Base-by-base conservation (phyloP, 83 land plant genomes). In the Larix sibirica region DNA sequence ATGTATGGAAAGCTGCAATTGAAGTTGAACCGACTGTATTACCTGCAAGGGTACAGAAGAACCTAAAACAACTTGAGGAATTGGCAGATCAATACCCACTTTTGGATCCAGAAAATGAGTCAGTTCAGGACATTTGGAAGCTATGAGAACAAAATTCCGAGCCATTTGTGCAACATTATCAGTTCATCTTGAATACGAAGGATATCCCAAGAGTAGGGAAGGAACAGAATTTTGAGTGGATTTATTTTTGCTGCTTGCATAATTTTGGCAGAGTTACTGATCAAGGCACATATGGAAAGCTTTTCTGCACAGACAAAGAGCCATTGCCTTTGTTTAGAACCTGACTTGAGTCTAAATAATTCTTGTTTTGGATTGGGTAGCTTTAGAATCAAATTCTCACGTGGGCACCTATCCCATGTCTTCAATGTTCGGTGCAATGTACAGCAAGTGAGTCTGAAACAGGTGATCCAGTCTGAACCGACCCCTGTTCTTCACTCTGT, bases 91-190 rank as follows among this genome's bases (percentile, higher is more conserved):
- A 74, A 8, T 95, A 88, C 79, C 96, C 96, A 12, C 65, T 93
- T n/a, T 40, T 80, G 83, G 93, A 95, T 23, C 96, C 94, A 0
- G 94, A 97, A 79, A 87, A 93, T 76, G 98, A 95, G 84, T 64
- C 84, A 3, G 86, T 88, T 8, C 92, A 94, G 31, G 99, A 97
- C 40, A 70, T 26, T 88, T 93, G 86, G 91, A 90, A 20, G 54
- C 87, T 9, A 61, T 97, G 79, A 93, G 99, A 83, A 69, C 84
- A 9, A 90, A 90, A 64, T 97, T 93, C 81, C 89, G 86, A 50
- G 90, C 85, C 31, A 77, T 93, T 58, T 85, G 85, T 20, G 91
- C 94, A 17, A 86, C 89, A 68, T 70, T 96, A 81, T 75, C 83
- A 4, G 86, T 90, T 26, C 89, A 86, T 28, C 88, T 92, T 80